Evolutionary conservation across 129 eudicot genomes (phyloP).

Genomic region (Scalesia atractyloides): DNA sequence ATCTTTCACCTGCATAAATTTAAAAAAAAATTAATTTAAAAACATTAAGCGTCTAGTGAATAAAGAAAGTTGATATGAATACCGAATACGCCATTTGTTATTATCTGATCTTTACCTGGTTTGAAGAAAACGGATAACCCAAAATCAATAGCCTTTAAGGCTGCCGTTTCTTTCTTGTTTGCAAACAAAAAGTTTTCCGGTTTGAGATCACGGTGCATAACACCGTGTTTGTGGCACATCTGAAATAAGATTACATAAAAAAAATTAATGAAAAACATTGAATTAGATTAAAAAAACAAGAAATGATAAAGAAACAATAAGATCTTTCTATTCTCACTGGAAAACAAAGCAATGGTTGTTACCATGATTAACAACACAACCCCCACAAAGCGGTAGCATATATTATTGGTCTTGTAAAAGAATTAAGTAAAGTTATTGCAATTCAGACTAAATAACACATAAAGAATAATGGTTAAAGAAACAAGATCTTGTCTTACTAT

Average conservation of each 20-base stretch:
- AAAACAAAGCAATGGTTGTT: conserved; percentile 6
- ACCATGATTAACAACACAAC: conserved; percentile 14
- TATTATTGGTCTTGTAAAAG: not conserved
- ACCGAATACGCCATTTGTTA: not conserved
- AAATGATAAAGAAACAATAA: conserved; percentile 5
- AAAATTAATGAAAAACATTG: not conserved
- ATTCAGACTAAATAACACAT: not conserved
- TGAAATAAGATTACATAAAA: conserved; percentile 25
- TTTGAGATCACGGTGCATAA: conserved; percentile 93
- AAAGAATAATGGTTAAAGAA: not conserved
- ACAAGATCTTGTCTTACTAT: not conserved
- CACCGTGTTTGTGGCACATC: conserved; percentile 94
- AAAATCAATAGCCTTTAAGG: conserved; percentile 86
- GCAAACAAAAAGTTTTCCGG: conserved; percentile 92
- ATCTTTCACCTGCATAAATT: conserved; percentile 65
- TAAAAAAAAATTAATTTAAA: not conserved
- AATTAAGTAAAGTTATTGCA: not conserved
- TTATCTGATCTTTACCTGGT: conserved; percentile 57
- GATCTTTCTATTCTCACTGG: not conserved
- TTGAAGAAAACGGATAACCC: conserved; percentile 91
- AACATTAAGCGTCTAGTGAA: not conserved
- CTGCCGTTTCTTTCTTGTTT: conserved; percentile 79
- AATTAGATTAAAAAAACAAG: not conserved
- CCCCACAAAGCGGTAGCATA: not conserved
- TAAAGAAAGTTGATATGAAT: not conserved